Conservation (phyloP, 768 basidiomycete species). For the Psilocybe subaeruginosa region DNA sequence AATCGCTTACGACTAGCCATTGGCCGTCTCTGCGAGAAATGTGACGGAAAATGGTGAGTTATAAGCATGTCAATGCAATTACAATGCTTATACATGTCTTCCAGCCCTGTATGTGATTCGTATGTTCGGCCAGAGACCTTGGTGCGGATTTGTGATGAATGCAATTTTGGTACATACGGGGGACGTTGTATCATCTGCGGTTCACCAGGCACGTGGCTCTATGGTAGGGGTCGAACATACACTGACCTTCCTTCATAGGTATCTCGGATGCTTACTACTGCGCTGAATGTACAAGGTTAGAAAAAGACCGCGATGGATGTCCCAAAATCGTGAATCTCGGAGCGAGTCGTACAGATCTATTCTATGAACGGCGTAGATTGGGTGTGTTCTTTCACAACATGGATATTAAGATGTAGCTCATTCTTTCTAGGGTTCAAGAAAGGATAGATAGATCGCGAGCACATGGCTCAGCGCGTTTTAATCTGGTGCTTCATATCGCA, state of each 20-base stretch:
- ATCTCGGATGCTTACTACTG: slow-evolving; percentile 99
- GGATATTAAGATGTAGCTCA: neutral
- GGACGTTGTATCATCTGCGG: slow-evolving; percentile 98
- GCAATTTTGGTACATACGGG: slow-evolving; percentile 98
- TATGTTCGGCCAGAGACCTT: slow-evolving; percentile 98
- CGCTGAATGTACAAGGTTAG: slow-evolving; percentile 93
- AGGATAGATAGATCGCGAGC: slow-evolving; percentile 33
- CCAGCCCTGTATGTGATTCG: slow-evolving; percentile 96
- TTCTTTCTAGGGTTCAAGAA: slow-evolving; percentile 68
- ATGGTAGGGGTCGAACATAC: neutral
- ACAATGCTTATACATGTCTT: neutral
- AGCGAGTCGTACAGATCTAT: slow-evolving; percentile 88
- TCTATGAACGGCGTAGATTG: slow-evolving; percentile 87
- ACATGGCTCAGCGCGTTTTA: too few relatives aligned
- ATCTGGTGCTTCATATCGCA: neutral
- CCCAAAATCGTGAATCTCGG: slow-evolving; percentile 98
- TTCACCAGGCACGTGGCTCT: slow-evolving; percentile 70
- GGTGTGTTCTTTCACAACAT: slow-evolving; percentile 45
- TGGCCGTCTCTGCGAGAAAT: slow-evolving; percentile 97
- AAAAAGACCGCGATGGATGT: slow-evolving; percentile 98
- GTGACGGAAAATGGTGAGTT: slow-evolving; percentile 97
- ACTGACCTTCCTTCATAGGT: slow-evolving; percentile 49
- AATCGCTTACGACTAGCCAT: slow-evolving; percentile 62
- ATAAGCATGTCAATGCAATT: neutral
- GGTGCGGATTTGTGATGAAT: slow-evolving; percentile 98